Evolutionary conservation across 2,329 filamentous ascomycete genomes (phyloP), one percentile per base, ranked within the genome.

Genomic region (Nigrograna mackinnonii): DNA sequence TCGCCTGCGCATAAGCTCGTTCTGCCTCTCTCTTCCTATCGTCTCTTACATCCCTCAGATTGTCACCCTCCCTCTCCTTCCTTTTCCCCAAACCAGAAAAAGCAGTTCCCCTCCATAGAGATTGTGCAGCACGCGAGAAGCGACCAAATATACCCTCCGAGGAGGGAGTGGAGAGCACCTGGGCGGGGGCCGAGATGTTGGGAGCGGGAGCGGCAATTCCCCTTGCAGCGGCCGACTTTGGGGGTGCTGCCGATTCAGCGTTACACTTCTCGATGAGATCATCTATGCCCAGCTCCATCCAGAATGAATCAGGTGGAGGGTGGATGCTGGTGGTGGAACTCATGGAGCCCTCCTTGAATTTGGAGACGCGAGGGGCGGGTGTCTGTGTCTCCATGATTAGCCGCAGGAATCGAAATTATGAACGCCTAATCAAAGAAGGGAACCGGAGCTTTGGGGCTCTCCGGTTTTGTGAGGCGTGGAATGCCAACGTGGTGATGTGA

Each of bases 311-410:
- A 1, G 63, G 62, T 40, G 64, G 62, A 16, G 64, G 48, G 17
- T 52, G 55, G 34, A 67, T 67, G 28, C 42, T 54, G 40, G 39
- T 52, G 16, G 47, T 57, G 4, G 57, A 61, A 48, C 65, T 65
- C 53, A 56, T 56, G 4, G 61, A 63, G 44, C 56, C 59, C 36
- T 64, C 60, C 30, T 41, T 52, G 50, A 64, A 64, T 22, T 54
- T 49, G 37, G 54, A 59, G 12, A 54, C 38, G 44, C 60, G 62
- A 30, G 54, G 31, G 18, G 31, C 18, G 31, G 18, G n/a, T n/a
- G n/a, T n/a, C n/a, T n/a, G n/a, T n/a, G n/a, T n/a, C n/a, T n/a
- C n/a, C n/a, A n/a, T n/a, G n/a, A n/a, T n/a, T n/a, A n/a, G n/a
- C n/a, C n/a, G n/a, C n/a, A n/a, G n/a, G n/a, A n/a, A n/a, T n/a